These are phyloP conservation scores for Cyclotella choctawhatcheeana DNA, from an alignment of 108 stramenopile genomes.

Conservation along the genomic window DNA sequence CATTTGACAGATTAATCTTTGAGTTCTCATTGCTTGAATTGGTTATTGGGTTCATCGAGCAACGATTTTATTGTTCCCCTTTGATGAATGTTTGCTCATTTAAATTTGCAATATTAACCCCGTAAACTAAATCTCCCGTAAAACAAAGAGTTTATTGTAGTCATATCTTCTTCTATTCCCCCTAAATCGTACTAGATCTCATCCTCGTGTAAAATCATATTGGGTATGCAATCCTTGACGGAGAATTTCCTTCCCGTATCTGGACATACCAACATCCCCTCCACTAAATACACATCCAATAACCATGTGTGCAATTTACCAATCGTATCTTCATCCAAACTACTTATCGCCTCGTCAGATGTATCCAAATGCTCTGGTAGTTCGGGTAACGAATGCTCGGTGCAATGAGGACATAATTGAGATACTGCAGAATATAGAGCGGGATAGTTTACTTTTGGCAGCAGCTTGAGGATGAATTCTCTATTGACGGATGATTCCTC, in stretches of 20 bases:
- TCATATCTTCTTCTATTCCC: too few relatives aligned
- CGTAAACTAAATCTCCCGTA: too few relatives aligned
- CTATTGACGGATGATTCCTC: constrained; percentile 72
- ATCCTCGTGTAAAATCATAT: constrained; percentile 98
- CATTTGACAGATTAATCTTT: too few relatives aligned
- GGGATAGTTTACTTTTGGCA: constrained; percentile 76
- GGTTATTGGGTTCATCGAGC: too few relatives aligned
- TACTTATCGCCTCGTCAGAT: constrained; percentile 38
- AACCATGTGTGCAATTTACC: constrained; percentile 67
- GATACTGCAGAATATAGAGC: constrained; percentile 58
- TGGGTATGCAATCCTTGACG: constrained; percentile 94
- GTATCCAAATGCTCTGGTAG: constrained; percentile 45
- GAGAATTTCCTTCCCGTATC: constrained; percentile 92
- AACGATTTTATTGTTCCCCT: too few relatives aligned
- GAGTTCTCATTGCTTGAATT: too few relatives aligned
- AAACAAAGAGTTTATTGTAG: not conserved
- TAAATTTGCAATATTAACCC: too few relatives aligned
- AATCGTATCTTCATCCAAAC: constrained; percentile 44
- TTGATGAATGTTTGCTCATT: too few relatives aligned
- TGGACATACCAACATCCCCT: constrained; percentile 90
- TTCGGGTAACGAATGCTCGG: constrained; percentile 49
- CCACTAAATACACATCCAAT: constrained; percentile 91
- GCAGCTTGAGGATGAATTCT: constrained; percentile 61
- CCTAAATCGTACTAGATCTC: too few relatives aligned
- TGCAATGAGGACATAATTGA: constrained; percentile 57